Conservation (phyloP, 2,329 filamentous ascomycete species). For the Sclerotinia nivalis region DNA sequence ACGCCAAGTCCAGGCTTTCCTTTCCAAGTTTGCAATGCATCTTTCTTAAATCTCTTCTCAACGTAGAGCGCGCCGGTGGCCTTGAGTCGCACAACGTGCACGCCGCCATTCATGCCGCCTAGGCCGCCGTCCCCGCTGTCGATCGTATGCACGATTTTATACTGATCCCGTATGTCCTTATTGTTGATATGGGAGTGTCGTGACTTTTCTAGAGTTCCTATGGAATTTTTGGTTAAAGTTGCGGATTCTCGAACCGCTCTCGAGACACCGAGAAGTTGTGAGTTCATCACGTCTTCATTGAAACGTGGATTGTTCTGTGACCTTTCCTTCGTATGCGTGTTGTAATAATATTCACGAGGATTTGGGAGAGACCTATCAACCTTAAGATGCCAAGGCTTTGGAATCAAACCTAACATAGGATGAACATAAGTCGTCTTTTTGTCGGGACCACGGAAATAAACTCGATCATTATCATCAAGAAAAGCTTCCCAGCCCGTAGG, state of each 20-base stretch:
- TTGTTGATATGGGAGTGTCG: slow-evolving; percentile 13
- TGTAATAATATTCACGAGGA: slow-evolving; percentile 21
- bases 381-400: slow-evolving; percentile 25
- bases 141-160: slow-evolving; percentile 34
- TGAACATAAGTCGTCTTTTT: slow-evolving; percentile 16
- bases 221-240: slow-evolving; percentile 19
- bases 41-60: slow-evolving; percentile 31
- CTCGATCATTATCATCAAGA: slow-evolving; percentile 11
- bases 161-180: slow-evolving; percentile 28
- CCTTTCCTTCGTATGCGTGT: slow-evolving; percentile 2
- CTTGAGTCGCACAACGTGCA: slow-evolving; percentile 33
- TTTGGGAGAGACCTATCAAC: slow-evolving; percentile 5
- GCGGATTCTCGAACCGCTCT: slow-evolving; percentile 22
- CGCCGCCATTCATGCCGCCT: slow-evolving; percentile 39
- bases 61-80: slow-evolving; percentile 24
- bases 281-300: slow-evolving; percentile 10
- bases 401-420: slow-evolving; percentile 22
- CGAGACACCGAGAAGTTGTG: slow-evolving; percentile 13
- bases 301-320: slow-evolving; percentile 25
- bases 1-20: slow-evolving; percentile 5
- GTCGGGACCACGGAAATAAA: slow-evolving; percentile 13
- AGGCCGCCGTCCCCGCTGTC: slow-evolving; percentile 31
- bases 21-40: neutral
- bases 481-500: slow-evolving; percentile 12
- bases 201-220: slow-evolving; percentile 10